Percentiles rank a stretch among this genome's conserved stretches.
Conservation (phyloP, 2,329 filamentous ascomycete genomes). For the Huntiella decipiens region DNA sequence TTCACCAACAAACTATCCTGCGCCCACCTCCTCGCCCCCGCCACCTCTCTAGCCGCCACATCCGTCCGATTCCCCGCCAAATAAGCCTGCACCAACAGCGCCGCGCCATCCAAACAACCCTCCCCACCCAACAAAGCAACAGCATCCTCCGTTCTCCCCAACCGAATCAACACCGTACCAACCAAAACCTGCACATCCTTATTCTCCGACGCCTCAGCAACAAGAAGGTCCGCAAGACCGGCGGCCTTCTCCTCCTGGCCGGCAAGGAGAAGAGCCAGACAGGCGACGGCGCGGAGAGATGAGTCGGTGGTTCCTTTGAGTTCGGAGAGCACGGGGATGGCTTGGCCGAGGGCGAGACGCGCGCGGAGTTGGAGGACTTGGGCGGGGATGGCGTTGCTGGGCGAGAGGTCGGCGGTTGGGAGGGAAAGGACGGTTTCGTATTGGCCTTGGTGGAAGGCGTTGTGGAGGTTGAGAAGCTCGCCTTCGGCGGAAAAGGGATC, state of each 20-base stretch:
- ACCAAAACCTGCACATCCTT: conserved; percentile 61
- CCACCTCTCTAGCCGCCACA: conserved; percentile 75
- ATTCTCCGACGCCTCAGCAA: conserved; percentile 50
- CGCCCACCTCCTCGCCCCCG: conserved; percentile 74
- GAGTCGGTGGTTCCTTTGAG: conserved; percentile 41
- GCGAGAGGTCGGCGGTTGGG: conserved; percentile 59
- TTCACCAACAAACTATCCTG: conserved; percentile 91
- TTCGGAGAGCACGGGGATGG: conserved; percentile 51
- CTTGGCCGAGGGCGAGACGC: conserved; percentile 64
- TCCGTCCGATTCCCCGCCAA: conserved; percentile 82
- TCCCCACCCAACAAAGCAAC: conserved; percentile 62
- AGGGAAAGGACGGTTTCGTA: conserved; percentile 75
- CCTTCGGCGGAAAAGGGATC: conserved; percentile 53
- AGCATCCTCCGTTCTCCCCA: conserved; percentile 71
- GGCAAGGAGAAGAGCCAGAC: conserved; percentile 47
- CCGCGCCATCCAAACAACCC: conserved; percentile 63
- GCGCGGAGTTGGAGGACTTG: conserved; percentile 65
- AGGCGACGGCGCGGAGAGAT: conserved; percentile 57
- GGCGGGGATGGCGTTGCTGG: conserved; percentile 58
- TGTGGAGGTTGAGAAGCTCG: conserved; percentile 54
- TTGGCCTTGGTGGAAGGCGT: conserved; percentile 60
- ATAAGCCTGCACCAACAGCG: conserved; percentile 80
- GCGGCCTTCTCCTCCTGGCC: conserved; percentile 46
- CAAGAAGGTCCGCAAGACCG: conserved; percentile 45
- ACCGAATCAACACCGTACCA: conserved; percentile 64